Base-by-base conservation (phyloP, 257 asterid species). In the Przewalskia tangutica region DNA sequence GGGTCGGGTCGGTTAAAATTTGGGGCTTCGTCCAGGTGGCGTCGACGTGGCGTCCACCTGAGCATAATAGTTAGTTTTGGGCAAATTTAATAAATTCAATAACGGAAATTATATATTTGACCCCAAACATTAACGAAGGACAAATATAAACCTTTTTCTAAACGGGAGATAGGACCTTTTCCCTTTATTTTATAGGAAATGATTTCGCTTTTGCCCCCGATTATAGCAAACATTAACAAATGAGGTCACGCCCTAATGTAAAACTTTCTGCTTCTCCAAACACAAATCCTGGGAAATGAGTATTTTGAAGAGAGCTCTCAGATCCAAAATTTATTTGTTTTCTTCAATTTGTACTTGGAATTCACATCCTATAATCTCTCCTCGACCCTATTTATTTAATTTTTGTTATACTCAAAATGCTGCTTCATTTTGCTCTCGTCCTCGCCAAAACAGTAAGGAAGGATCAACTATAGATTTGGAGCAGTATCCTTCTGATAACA, bases 371-470 rank as follows among this genome's bases (percentile, higher is more conserved):
- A 70, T 23, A 34, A 38, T 14, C 9, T 20, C 7, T 8, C 46
- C 8, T 17, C 48, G 46, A 66, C 42, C 36, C 23, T 38, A 13
- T 11, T 77, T 77, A 46, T 38, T 81, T 56, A 77, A 48, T 34
- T 77, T 87, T 83, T 83, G 91, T 23, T 89, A 87, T 89, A 81
- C 58, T 87, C 95, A 88, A 81, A 83, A 88, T 66, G 92, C 95
- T 66, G 92, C 95, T 40, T 88, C 83, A 87, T 95, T 89, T 82
- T 95, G 88, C 82, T 93, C 98, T 64, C 91, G 92, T 71, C 83
- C 91, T 79, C 94, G 86, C 86, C 94, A 94, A 78, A 89, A 87
- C 82, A 65, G 27, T 36, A 89, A 81, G 76, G 89, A 88, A 27
- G 62, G 79, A 71, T 86, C 92, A n/a, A 87, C 71, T 89, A 82